Conservation (phyloP, 2,329 filamentous ascomycete species). For the Venturia pyrina region DNA sequence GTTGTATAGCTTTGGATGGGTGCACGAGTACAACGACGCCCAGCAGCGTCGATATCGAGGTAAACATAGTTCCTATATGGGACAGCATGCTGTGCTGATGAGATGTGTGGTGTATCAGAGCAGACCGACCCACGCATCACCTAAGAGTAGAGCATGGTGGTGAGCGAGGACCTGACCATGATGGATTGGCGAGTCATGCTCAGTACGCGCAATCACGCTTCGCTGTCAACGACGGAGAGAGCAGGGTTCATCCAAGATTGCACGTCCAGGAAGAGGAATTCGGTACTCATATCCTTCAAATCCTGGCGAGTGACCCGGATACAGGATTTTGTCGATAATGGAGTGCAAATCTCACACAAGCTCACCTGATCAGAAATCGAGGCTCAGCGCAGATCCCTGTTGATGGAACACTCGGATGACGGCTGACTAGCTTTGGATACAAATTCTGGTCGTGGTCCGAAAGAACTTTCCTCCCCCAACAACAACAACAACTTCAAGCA, state of each 20-base stretch:
- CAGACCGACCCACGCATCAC: no score
- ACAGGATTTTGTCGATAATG: no score
- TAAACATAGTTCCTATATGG: background rate
- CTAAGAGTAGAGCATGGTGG: background rate
- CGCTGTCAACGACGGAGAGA: background rate
- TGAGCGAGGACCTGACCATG: background rate
- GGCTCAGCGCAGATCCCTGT: background rate
- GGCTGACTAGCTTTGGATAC: background rate
- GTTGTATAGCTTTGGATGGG: conserved; percentile 46
- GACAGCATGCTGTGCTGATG: background rate
- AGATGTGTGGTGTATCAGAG: background rate
- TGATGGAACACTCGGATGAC: background rate
- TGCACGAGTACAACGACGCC: conserved; percentile 26
- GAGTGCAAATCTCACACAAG: background rate
- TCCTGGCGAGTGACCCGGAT: no score
- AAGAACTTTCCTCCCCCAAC: background rate
- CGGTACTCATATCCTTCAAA: no score
- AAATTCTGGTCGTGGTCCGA: no score
- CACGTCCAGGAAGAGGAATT: no score
- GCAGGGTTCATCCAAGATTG: background rate
- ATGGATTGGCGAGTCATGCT: background rate
- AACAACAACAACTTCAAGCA: background rate
- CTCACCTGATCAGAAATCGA: background rate
- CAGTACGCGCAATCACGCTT: background rate
- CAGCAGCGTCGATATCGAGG: background rate